Conservation (phyloP, 371 early-diverging fungal genomes). For the Encephalitozoon romaleae region DNA sequence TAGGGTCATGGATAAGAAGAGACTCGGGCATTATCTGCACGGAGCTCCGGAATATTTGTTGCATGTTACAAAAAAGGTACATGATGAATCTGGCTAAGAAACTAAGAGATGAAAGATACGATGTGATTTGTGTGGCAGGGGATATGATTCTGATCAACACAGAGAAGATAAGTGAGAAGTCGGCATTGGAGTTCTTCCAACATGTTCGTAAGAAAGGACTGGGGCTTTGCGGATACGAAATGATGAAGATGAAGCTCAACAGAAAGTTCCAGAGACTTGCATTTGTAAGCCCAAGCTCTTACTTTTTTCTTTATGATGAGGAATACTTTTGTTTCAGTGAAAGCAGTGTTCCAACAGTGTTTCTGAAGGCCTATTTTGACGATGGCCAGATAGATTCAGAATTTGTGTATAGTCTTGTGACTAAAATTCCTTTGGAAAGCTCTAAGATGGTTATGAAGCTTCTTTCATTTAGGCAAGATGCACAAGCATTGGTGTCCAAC, state of each 20-base stretch:
- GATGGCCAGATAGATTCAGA: slow-evolving; percentile 6
- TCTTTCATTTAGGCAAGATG: slow-evolving; percentile 22
- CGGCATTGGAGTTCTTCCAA: slow-evolving; percentile 8
- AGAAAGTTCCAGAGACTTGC: slow-evolving; percentile 41
- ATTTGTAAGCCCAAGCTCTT: slow-evolving; percentile 24
- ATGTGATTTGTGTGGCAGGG: slow-evolving; percentile 30
- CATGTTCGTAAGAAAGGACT: slow-evolving; percentile 16
- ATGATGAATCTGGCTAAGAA: slow-evolving; percentile 19
- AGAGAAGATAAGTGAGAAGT: slow-evolving; percentile 19
- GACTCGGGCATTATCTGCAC: slow-evolving; percentile 35
- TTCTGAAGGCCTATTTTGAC: slow-evolving; percentile 26
- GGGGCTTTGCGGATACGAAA: slow-evolving; percentile 5
- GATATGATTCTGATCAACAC: slow-evolving; percentile 38
- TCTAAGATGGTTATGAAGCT: slow-evolving; percentile 13
- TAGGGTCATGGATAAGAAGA: slow-evolving; percentile 37
- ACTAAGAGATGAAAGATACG: slow-evolving; percentile 24
- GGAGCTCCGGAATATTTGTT: slow-evolving; percentile 25
- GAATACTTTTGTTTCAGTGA: slow-evolving; percentile 14
- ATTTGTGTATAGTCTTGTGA: slow-evolving; percentile 23
- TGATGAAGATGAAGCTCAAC: slow-evolving; percentile 22
- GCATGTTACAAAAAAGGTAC: slow-evolving; percentile 43
- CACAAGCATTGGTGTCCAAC: slow-evolving; percentile 24
- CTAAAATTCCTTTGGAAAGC: background rate
- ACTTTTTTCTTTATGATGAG: slow-evolving; percentile 25
- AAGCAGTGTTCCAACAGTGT: slow-evolving; percentile 15